phyloP scores from a whole-genome alignment of 1,284 basidiomycete genomes.

The Puccinia horiana region DNA sequence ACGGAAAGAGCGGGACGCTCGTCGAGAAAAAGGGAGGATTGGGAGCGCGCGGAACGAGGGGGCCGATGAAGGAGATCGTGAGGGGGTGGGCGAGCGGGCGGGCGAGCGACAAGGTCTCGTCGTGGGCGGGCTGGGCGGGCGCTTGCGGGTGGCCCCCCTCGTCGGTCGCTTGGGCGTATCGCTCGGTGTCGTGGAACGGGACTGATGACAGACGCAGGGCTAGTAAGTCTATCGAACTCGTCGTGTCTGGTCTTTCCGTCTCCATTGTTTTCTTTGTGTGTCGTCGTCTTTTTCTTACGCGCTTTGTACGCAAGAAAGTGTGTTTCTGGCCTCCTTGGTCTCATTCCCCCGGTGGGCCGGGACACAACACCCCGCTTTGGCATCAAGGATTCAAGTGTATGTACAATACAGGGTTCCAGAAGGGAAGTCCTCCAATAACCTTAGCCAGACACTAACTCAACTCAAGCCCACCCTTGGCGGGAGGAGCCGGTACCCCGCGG shows the following conservation, averaged over 20 bases:
- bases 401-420: no score
- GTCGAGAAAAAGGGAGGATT: background rate
- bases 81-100: background rate
- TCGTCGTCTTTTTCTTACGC: background rate
- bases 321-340: no score
- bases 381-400: no score
- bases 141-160: background rate
- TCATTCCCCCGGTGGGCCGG: no score
- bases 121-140: background rate
- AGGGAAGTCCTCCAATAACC: no score
- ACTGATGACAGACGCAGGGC: slow-evolving; percentile 22
- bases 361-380: no score
- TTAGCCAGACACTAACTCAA: no score
- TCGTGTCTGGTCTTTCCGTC: background rate
- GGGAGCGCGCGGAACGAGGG: background rate
- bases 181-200: slow-evolving; percentile 19
- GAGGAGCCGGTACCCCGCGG: no score
- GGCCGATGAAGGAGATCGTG: slow-evolving; percentile 5
- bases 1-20: background rate
- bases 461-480: no score
- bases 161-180: background rate
- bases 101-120: background rate
- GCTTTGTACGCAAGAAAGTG: no score
- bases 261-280: background rate
- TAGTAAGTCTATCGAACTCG: background rate